Evolutionary conservation across 352 stramenopile genomes (phyloP).

Genomic region (Pythium sp.): DNA sequence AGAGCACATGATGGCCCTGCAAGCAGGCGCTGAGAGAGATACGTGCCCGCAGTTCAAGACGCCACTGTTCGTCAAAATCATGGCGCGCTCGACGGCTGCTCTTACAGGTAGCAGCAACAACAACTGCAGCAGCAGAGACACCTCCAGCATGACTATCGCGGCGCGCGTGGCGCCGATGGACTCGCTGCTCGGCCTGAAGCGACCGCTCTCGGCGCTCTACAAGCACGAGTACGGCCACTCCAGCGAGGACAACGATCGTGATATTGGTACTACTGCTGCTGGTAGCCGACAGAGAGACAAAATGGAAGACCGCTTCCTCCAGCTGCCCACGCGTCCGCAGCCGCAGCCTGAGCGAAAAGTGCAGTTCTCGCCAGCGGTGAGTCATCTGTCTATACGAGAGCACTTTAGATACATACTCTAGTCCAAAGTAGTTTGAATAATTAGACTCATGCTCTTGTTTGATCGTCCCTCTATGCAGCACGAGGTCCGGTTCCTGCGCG

Average conservation of each 20-base stretch:
- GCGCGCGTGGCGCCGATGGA: background rate
- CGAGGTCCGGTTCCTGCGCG: background rate
- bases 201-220: background rate
- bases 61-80: background rate
- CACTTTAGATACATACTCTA: background rate
- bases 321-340: background rate
- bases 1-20: background rate
- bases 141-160: background rate
- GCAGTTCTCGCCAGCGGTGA: background rate
- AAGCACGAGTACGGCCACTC: background rate
- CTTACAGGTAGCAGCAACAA: background rate
- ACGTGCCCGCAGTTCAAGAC: background rate
- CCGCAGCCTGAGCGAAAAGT: background rate
- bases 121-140: too few species aligned
- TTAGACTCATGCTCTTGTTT: background rate
- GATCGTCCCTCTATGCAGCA: background rate
- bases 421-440: too few species aligned
- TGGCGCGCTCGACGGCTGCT: background rate
- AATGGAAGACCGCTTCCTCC: background rate
- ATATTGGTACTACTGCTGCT: background rate
- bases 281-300: background rate
- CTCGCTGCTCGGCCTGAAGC: background rate
- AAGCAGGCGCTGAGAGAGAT: background rate
- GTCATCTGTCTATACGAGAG: background rate
- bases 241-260: background rate